These are phyloP conservation scores for Sechiopsis laciniata DNA, from an alignment of 306 rosid genomes.

Conservation along the genomic window DNA sequence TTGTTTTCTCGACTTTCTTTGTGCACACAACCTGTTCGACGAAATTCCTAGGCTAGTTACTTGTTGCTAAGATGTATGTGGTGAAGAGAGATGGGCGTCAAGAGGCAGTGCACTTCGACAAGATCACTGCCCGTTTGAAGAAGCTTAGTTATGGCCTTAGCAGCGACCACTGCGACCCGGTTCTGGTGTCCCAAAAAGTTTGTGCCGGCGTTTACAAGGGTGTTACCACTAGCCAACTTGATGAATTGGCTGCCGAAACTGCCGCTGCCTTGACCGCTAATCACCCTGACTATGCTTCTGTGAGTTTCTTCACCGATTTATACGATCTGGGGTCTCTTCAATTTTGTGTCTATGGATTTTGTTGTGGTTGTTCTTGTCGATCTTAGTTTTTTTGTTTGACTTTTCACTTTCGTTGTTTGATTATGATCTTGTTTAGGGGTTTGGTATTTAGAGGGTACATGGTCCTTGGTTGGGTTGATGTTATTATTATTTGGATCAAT, in stretches of 20 bases:
- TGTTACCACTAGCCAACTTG: constrained; percentile 90
- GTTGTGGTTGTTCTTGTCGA: not conserved
- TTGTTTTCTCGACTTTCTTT: no score
- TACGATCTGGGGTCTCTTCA: not conserved
- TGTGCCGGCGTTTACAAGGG: constrained; percentile 95
- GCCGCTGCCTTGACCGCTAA: constrained; percentile 89
- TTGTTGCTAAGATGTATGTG: constrained; percentile 47
- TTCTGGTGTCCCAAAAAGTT: constrained; percentile 83
- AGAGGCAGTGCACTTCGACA: constrained; percentile 86
- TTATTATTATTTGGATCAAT: no score
- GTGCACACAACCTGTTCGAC: constrained; percentile 46
- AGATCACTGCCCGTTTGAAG: constrained; percentile 86
- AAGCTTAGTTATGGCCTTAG: constrained; percentile 88
- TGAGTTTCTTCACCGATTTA: constrained; percentile 28
- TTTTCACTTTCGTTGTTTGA: no score
- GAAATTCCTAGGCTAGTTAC: constrained; percentile 27
- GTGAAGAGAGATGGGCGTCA: constrained; percentile 88
- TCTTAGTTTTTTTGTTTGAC: not conserved
- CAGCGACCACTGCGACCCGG: constrained; percentile 76
- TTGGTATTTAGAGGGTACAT: no score
- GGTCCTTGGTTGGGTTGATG: no score
- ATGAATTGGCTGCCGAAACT: constrained; percentile 93
- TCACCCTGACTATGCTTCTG: constrained; percentile 89
- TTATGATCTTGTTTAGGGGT: no score
- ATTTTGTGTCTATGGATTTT: not conserved